Conservation (phyloP, 176 grass and related monocot genomes). For the Oryza longistaminata region DNA sequence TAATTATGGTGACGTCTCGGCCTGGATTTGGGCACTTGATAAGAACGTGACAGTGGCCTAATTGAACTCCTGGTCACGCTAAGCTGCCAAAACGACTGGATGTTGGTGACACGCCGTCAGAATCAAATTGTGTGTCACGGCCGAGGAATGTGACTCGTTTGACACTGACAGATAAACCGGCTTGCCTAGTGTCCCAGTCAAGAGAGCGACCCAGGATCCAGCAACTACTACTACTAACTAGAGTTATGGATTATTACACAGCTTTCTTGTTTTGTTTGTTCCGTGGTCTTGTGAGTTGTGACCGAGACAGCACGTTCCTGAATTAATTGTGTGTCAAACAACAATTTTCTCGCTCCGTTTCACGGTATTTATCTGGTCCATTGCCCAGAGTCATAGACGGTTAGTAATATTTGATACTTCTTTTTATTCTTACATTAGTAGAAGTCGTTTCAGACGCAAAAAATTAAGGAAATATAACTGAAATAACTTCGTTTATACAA, state of each 20-base stretch:
- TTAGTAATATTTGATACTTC: too few relatives aligned
- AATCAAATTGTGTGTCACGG: too few relatives aligned
- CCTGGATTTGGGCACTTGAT: neutral
- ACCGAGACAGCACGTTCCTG: neutral
- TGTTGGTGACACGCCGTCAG: neutral
- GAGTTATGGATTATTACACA: too few relatives aligned
- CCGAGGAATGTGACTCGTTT: neutral
- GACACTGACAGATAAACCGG: neutral
- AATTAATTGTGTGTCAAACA: neutral
- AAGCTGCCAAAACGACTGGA: neutral
- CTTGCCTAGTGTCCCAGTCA: neutral
- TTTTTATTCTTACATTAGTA: too few relatives aligned
- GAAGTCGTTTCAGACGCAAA: too few relatives aligned
- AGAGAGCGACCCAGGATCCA: neutral
- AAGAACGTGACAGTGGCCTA: neutral
- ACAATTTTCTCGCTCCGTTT: neutral
- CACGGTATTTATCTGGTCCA: too few relatives aligned
- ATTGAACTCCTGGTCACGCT: neutral
- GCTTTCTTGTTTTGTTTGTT: neutral
- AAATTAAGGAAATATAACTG: too few relatives aligned
- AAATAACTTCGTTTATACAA: too few relatives aligned
- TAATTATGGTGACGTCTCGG: neutral
- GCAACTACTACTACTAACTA: neutral
- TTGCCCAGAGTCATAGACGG: too few relatives aligned
- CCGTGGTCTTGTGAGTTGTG: neutral